Base-by-base conservation (phyloP, 108 stramenopile species). In the Bacterosira constricta region DNA sequence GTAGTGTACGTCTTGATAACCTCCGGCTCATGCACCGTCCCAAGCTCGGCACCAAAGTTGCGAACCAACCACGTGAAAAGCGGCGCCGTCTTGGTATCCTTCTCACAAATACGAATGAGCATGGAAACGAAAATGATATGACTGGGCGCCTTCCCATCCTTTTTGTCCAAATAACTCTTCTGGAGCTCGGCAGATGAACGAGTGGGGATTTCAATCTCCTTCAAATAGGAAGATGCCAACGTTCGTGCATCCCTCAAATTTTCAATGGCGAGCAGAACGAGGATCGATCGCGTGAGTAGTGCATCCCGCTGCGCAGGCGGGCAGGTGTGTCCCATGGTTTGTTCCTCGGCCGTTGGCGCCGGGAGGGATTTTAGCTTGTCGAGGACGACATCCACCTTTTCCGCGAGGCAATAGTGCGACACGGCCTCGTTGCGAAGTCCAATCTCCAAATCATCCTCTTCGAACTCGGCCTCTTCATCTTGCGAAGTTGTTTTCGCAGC, bases 81-180 rank as follows among this genome's bases (percentile, higher is more conserved):
- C 12, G 93, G 93, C 45, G 89, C 93, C 1, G 93, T 89, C 39
- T 87, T 77, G 41, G 72, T 67, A 63, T 94, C 93, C 73, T 91
- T 94, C 66, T 91, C 89, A 42, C 86, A 91, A 49, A 91, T 83
- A 45, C 90, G 72, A 59, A 94, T 59, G 12, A 91, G 75, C 88
- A 90, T 90, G 50, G 73, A 82, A 15, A 83, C 77, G 66, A 91
- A 91, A 47, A 91, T 83, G 45, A 86, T 65, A 69, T 94, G 93
- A 25, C 84, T 77, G 18, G 90, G 93, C 38, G 88, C 87, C 75
- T 88, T 84, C 20, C 89, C 89, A 63, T 90, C 93, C 10, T 81
- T 83, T 71, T 91, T 91, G 63, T 77, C 85, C 29, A 86, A 79
- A 76, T 94, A 94, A 23, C 85, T 86, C 54, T 82, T 79, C 62